phyloP scores from a whole-genome alignment of 1,284 basidiomycete genomes.

The Trichosporon sp. region DNA sequence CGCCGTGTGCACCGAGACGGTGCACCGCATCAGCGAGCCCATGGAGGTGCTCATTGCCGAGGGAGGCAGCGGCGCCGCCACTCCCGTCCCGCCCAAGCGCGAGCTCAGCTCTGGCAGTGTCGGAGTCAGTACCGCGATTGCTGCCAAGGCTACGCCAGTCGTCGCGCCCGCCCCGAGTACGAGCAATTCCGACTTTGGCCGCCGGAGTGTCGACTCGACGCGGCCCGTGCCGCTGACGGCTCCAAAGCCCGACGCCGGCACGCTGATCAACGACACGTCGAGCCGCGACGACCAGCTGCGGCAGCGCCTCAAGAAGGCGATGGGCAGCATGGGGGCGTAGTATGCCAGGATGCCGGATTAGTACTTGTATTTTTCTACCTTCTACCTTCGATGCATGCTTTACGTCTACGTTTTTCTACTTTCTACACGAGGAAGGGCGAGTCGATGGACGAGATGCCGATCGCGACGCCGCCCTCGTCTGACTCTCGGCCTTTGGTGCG shows the following conservation, averaged over 20 bases:
- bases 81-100: slow-evolving; percentile 16
- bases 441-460: slow-evolving; percentile 57
- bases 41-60: neutral
- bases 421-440: slow-evolving; percentile 7
- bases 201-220: slow-evolving; percentile 5
- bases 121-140: neutral
- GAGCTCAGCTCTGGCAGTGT: neutral
- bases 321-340: slow-evolving; percentile 53
- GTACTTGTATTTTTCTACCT: neutral
- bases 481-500: slow-evolving; percentile 90
- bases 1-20: slow-evolving; percentile 72
- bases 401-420: neutral
- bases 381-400: neutral
- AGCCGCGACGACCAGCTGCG: slow-evolving; percentile 51
- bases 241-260: neutral
- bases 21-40: slow-evolving; percentile 59
- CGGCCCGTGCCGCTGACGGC: neutral
- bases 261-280: slow-evolving; percentile 17
- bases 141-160: slow-evolving; percentile 12
- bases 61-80: slow-evolving; percentile 19
- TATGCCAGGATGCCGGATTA: slow-evolving; percentile 14
- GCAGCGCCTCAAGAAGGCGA: slow-evolving; percentile 55
- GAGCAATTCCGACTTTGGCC: neutral
- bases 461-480: slow-evolving; percentile 92
- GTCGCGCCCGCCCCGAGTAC: neutral